Conservation (phyloP, 2,329 filamentous ascomycete genomes). For the Ophiostoma australiae region DNA sequence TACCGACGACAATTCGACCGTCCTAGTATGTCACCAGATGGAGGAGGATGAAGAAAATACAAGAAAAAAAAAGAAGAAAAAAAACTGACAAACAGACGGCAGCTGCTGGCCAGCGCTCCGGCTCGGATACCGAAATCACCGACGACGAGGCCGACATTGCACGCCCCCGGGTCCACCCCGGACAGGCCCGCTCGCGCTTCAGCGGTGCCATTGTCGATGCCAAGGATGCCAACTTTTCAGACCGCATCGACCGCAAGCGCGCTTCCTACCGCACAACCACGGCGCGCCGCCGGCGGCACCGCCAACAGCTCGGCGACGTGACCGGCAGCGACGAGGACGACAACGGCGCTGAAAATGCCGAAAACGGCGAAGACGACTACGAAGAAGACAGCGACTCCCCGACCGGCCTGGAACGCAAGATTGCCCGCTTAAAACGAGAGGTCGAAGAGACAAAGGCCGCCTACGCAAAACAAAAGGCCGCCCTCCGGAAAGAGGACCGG, state of each 20-base stretch:
- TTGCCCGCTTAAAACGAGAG: conserved; percentile 78
- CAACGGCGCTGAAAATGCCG: conserved; percentile 48
- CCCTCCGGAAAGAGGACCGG: conserved; percentile 36
- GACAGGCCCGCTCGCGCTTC: conserved; percentile 77
- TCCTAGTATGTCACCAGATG: conserved; percentile 54
- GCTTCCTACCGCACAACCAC: conserved; percentile 71
- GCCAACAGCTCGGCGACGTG: conserved; percentile 63
- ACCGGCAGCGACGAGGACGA: conserved; percentile 48
- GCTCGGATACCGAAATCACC: conserved; percentile 52
- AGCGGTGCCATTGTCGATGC: conserved; percentile 70
- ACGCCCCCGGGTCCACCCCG: conserved; percentile 67
- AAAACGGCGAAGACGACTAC: conserved; percentile 16
- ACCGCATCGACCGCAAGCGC: conserved; percentile 75
- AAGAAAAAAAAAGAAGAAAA: not conserved
- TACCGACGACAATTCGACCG: conserved; percentile 81
- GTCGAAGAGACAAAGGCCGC: conserved; percentile 62
- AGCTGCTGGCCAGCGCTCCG: conserved; percentile 53
- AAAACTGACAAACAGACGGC: conserved; percentile 42
- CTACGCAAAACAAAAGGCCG: not conserved
- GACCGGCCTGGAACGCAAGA: conserved; percentile 58
- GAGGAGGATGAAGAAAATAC: too few relatives aligned
- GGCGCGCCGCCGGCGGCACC: conserved; percentile 46
- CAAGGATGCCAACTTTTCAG: conserved; percentile 78
- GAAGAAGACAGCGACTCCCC: conserved; percentile 31
- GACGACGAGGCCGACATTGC: conserved; percentile 68